Base-by-base conservation (phyloP, 768 basidiomycete genomes). In the Auriculariales sp. region DNA sequence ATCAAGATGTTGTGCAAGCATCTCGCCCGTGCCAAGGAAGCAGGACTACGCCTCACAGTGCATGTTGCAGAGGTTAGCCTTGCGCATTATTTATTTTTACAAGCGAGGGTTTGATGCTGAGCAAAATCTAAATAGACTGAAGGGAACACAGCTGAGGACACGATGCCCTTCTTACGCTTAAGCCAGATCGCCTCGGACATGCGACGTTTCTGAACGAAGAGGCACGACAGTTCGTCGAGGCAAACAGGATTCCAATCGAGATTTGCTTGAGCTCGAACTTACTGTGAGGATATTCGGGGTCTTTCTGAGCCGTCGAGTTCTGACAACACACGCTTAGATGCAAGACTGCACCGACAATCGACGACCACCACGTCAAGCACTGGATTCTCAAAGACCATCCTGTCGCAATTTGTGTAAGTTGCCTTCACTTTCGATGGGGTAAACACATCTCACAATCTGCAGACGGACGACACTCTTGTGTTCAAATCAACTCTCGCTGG, bases 391-490 rank as follows among this genome's bases (percentile, higher is more conserved):
- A 49, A 25, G 62, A 74, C 34, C 83, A 89, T 56, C 84, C 85
- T 1, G 68, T 90, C 32, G 72, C 74, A 7, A 83, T 91, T 51
- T 90, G 83, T 59, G 88, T 90, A 63, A 53, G 79, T 68, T 5
- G 24, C 12, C 24, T 29, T 30, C 44, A 28, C 4, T 46, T 28
- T 46, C 9, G 36, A 4, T 44, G 14, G 17, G 22, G 33, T 56
- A 25, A 28, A 36, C 28, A 44, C 39, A 34, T 28, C 31, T n/a
- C 19, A n/a, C n/a, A n/a, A n/a, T 42, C 22, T 30, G n/a, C 54
- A 89, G 87, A 90, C 87, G 28, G 88, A 90, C 59, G 88, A 91
- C 59, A 77, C 71, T 3, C 76, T 91, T 15, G 79, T 80, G 0
- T 90, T 90, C 64, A 74, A 76, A 24, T 89, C 79, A 7, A 79